Percentiles rank a stretch among this genome's conserved stretches.
phyloP scores from a whole-genome alignment of 2,329 filamentous ascomycete genomes.

The Cladophialophora chaetospira region DNA sequence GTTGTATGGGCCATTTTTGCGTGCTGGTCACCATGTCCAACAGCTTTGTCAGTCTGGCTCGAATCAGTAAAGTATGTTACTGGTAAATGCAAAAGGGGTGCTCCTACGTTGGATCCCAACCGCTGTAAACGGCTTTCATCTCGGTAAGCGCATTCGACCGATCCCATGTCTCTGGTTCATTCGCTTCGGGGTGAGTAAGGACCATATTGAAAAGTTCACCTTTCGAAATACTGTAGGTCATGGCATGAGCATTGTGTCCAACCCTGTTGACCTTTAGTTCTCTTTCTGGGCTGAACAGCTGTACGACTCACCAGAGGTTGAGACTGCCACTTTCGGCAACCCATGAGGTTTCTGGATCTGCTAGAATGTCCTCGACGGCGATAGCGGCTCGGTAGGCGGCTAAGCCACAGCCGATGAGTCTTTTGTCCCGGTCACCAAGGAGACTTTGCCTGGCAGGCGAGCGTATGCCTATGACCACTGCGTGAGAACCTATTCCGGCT shows the following conservation, averaged over 20 bases:
- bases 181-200: neutral
- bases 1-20: constrained; percentile 5
- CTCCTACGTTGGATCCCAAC: constrained; percentile 10
- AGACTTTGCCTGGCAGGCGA: neutral
- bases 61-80: neutral
- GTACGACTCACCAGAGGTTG: neutral
- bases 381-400: constrained; percentile 4
- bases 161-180: neutral
- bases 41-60: neutral
- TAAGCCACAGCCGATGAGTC: neutral
- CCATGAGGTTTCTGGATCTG: neutral
- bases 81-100: neutral
- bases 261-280: constrained; percentile 1
- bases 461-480: neutral
- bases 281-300: neutral
- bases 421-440: neutral
- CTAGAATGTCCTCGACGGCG: neutral
- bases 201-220: constrained; percentile 9
- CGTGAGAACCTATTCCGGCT: neutral
- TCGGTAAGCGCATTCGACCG: neutral
- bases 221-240: constrained; percentile 2
- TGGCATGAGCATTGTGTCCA: constrained; percentile 3
- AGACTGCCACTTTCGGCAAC: neutral
- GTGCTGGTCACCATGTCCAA: constrained; percentile 6
- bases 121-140: constrained; percentile 7